Percentiles rank a stretch among this genome's conserved stretches.
phyloP scores from a whole-genome alignment of 164 flowering plant genomes.

The Tetracentron sinense region DNA sequence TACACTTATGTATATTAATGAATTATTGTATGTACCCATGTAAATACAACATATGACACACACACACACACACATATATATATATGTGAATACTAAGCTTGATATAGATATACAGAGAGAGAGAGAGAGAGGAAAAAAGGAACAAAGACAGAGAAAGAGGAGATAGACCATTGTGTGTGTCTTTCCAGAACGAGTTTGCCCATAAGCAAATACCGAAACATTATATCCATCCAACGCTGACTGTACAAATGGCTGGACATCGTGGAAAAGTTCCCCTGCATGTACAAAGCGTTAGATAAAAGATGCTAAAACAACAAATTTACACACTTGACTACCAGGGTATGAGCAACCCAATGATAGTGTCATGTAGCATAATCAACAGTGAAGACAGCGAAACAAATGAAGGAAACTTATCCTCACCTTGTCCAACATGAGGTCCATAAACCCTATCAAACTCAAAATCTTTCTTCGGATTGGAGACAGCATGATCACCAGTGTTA shows the following conservation, averaged over 20 bases:
- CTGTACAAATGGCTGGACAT: slow-evolving; percentile 93
- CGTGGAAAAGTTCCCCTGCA: slow-evolving; percentile 90
- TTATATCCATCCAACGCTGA: slow-evolving; percentile 98
- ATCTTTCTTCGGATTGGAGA: slow-evolving; percentile 78
- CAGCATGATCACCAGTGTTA: slow-evolving; percentile 61
- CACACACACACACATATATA: no score
- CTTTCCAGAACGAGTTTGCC: slow-evolving; percentile 88
- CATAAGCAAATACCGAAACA: slow-evolving; percentile 89
- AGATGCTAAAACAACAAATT: background rate
- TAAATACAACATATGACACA: no score
- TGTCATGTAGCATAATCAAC: background rate
- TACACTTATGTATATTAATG: no score
- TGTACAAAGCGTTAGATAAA: slow-evolving; percentile 1
- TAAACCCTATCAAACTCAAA: slow-evolving; percentile 96
- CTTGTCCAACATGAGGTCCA: slow-evolving; percentile 99
- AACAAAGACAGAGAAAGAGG: no score
- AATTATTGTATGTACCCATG: no score
- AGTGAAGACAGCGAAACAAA: slow-evolving; percentile 5
- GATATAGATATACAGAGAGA: no score
- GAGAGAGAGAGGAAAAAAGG: no score
- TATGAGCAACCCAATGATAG: background rate
- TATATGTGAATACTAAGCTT: no score
- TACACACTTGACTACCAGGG: background rate
- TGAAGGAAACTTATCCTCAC: slow-evolving; percentile 31
- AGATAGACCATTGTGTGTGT: slow-evolving; percentile 81